Evolutionary conservation across 2,329 filamentous ascomycete genomes (phyloP).

Genomic region (Trichophyton mentagrophytes): DNA sequence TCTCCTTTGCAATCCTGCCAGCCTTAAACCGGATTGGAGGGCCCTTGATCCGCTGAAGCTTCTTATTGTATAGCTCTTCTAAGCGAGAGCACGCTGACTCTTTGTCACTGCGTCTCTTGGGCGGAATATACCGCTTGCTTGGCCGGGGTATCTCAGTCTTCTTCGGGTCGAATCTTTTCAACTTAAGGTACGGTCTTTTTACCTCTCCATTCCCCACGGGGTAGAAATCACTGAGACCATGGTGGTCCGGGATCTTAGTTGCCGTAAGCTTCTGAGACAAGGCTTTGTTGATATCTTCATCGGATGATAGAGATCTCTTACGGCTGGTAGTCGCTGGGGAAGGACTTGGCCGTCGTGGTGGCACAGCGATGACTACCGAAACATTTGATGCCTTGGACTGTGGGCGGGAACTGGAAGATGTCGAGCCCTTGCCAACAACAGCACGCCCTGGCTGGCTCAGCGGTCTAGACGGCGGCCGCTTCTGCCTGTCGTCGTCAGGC

Average conservation of each 20-base stretch:
- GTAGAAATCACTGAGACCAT: neutral
- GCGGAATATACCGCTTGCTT: neutral
- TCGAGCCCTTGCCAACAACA: no score
- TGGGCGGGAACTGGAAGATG: neutral
- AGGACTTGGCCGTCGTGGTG: neutral
- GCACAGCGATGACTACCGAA: neutral
- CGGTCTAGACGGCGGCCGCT: no score
- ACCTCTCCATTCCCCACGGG: neutral
- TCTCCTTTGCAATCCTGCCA: slow-evolving; percentile 12
- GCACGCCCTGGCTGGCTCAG: neutral
- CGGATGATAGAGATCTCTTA: neutral
- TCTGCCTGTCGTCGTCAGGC: no score
- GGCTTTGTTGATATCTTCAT: neutral
- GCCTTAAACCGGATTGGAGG: slow-evolving; percentile 19
- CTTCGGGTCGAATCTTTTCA: neutral
- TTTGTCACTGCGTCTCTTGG: neutral
- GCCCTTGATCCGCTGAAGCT: slow-evolving; percentile 19
- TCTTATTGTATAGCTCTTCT: slow-evolving; percentile 14
- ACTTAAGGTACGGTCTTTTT: neutral
- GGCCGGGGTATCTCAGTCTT: neutral
- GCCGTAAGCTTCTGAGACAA: neutral
- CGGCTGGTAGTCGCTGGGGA: neutral
- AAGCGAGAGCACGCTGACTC: neutral
- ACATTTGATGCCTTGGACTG: neutral
- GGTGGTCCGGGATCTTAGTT: neutral